Percentiles rank a stretch among this genome's conserved stretches.
Evolutionary conservation across 164 flowering plant genomes (phyloP).

Genomic region (Nymphaea colorata): DNA sequence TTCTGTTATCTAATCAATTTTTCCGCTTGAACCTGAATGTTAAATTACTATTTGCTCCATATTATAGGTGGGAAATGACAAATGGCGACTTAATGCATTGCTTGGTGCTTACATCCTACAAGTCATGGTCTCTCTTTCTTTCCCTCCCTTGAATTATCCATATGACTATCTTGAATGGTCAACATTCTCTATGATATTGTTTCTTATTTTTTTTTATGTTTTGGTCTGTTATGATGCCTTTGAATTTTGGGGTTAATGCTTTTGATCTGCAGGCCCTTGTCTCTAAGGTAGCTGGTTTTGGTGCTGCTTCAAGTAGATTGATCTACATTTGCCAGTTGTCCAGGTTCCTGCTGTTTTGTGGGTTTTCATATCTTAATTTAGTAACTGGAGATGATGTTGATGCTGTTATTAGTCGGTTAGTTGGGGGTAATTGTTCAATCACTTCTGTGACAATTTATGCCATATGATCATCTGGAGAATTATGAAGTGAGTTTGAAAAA

Average conservation of each 20-base stretch:
- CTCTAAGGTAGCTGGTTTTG: constrained; percentile 23
- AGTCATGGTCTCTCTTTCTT: neutral
- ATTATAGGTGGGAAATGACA: constrained; percentile 38
- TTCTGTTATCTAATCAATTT: neutral
- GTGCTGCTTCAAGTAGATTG: constrained; percentile 19
- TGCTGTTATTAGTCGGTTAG: constrained; percentile 12
- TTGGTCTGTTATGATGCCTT: neutral
- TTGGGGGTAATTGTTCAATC: constrained; percentile 31
- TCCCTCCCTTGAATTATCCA: neutral
- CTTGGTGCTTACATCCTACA: constrained; percentile 52
- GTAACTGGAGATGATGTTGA: constrained; percentile 51
- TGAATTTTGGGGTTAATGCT: neutral
- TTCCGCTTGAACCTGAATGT: neutral
- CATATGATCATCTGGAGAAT: neutral
- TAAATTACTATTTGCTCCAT: constrained; percentile 5
- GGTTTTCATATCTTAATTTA: constrained; percentile 54
- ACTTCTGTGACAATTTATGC: neutral
- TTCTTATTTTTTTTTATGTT: neutral
- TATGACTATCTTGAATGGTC: constrained; percentile 2
- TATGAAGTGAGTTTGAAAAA: neutral
- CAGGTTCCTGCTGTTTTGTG: constrained; percentile 40
- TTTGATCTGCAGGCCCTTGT: constrained; percentile 45
- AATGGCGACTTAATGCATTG: constrained; percentile 41
- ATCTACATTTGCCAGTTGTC: constrained; percentile 33
- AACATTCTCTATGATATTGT: neutral